These are phyloP conservation scores for Thalassia testudinum DNA, from an alignment of 116 monocot genomes.

Conservation along the genomic window DNA sequence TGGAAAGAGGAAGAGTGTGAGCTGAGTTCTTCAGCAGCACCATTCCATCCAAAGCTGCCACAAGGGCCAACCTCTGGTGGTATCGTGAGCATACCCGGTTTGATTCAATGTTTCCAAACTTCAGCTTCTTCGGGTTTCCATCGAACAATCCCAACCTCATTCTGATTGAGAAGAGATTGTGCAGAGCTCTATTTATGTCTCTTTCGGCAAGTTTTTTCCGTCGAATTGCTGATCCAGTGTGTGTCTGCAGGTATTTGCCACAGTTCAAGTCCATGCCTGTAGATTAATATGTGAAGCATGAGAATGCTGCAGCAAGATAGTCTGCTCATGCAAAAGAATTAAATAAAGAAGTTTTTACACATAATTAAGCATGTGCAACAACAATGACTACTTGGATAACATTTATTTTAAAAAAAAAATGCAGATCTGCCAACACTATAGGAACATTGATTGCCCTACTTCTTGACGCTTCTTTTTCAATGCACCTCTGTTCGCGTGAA, in stretches of 20 bases:
- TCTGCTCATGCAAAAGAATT: no score
- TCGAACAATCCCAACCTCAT: slow-evolving; percentile 87
- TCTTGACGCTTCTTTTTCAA: no score
- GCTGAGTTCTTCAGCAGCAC: slow-evolving; percentile 67
- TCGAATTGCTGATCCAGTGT: slow-evolving; percentile 33
- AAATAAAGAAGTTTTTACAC: not conserved
- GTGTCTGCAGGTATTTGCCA: slow-evolving; percentile 55
- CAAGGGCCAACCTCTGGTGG: slow-evolving; percentile 57
- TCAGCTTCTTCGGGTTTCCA: slow-evolving; percentile 35
- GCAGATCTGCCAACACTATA: no score
- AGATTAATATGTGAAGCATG: no score
- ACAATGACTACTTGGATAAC: not conserved
- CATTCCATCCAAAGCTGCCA: slow-evolving; percentile 69
- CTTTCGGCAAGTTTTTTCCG: slow-evolving; percentile 43
- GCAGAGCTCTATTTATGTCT: slow-evolving; percentile 71
- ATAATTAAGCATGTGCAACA: not conserved
- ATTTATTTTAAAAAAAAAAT: not conserved
- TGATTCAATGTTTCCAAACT: slow-evolving; percentile 37
- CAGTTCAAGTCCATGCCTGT: slow-evolving; percentile 99
- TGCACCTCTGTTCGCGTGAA: no score
- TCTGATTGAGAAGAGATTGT: slow-evolving; percentile 68
- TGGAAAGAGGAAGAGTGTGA: slow-evolving; percentile 44
- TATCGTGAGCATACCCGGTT: slow-evolving; percentile 45
- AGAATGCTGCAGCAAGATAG: no score
- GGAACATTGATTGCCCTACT: no score